Base-by-base conservation (phyloP, 2,329 filamentous ascomycete species). In the Pleochaeta shiraiana region DNA sequence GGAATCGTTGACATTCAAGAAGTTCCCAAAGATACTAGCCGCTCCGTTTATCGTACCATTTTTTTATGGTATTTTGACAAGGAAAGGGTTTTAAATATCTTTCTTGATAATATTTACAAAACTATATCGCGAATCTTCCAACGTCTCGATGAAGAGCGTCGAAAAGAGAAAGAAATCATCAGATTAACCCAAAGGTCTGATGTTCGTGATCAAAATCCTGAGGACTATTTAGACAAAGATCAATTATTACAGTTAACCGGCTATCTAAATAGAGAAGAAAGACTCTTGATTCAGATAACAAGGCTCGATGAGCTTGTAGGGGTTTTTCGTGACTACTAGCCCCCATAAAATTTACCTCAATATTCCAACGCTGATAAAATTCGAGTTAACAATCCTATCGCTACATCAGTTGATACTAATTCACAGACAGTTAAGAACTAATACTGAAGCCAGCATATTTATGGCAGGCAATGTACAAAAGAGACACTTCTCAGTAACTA, bases 1-100 rank as follows among this genome's bases (percentile, higher is more conserved):
- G 92, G 93, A 1, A 85, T 93, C 66, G 83, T 95, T 14, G 90
- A 97, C 69, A 83, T 95, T 5, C 93, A 98, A 74, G 93, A 98
- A 76, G 86, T 98, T 0, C 93, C 93, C 0, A 88, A 88, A 68
- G 92, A 97, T 71, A 86, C 86, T 68, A 86, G 85, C 67, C 85
- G 90, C 37, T 82, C 87, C 70, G 88, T 91, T 0, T 88, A 85
- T 67, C 84, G 90, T 63, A 95, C 90, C 0, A 81, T 95, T 28
- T 97, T 91, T 73, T 82, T 97, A 65, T 96, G 91, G 85, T 95
- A 84, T 77, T 95, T 90, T 74, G 91, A 97, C 72, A 78, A 81
- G 12, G 83, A 90, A 57, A 82, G 87, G 59, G 85, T 87, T 6
- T 78, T 85, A 61, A 79, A 81, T 24, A 81, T 86, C 66, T 76